Evolutionary conservation across 2,329 filamentous ascomycete species (phyloP).

Genomic region (Myotisia sp.): DNA sequence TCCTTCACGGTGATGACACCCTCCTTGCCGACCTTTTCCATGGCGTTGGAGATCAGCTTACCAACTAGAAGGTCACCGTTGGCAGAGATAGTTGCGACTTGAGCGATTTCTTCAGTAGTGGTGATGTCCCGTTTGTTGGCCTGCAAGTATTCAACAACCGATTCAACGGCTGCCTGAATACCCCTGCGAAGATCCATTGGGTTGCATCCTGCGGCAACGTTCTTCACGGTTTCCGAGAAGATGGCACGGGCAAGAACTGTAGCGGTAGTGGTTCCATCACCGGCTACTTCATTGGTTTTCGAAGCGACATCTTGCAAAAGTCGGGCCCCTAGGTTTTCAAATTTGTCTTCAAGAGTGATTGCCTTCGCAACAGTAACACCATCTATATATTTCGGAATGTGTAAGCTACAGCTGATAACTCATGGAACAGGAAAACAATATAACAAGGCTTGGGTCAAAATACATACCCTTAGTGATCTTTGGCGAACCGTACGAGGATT

Average conservation of each 20-base stretch:
- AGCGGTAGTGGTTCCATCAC: constrained; percentile 96
- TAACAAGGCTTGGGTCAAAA: background rate
- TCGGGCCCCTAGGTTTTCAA: constrained; percentile 95
- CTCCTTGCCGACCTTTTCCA: constrained; percentile 99
- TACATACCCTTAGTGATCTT: constrained; percentile 96
- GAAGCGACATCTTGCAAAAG: constrained; percentile 95
- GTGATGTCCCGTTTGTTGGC: constrained; percentile 97
- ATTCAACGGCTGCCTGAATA: constrained; percentile 90
- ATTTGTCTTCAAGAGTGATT: constrained; percentile 92
- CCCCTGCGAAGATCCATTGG: constrained; percentile 96
- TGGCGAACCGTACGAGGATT: constrained; percentile 94
- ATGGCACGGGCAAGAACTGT: constrained; percentile 95
- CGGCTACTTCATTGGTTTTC: constrained; percentile 98
- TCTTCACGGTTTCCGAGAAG: constrained; percentile 99
- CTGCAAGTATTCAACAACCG: constrained; percentile 86
- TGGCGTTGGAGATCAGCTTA: constrained; percentile 88
- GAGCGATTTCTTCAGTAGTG: constrained; percentile 89
- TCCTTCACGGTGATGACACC: constrained; percentile 99
- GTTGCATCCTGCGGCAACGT: constrained; percentile 98
- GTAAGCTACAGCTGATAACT: too few relatives aligned
- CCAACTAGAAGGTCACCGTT: constrained; percentile 95
- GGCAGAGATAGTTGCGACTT: constrained; percentile 95
- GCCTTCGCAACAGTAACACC: constrained; percentile 83
- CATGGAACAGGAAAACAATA: background rate
- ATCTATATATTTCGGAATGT: constrained; percentile 43